These are phyloP conservation scores for Aspergillus luchuensis DNA, from an alignment of 2,329 filamentous ascomycete genomes.

Conservation along the genomic window DNA sequence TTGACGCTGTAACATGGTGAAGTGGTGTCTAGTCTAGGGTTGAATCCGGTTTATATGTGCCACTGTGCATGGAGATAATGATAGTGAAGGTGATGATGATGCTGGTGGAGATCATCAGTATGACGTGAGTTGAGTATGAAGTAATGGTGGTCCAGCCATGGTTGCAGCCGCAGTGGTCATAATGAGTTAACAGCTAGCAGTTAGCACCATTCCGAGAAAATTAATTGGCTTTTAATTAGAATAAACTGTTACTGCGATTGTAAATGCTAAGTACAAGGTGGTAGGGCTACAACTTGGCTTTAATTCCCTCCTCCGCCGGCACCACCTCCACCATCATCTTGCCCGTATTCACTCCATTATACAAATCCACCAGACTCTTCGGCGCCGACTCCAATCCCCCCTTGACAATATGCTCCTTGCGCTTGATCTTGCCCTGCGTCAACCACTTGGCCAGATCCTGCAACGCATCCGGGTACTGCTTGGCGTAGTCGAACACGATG, in stretches of 20 bases:
- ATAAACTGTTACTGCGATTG: neutral
- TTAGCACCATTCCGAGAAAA: neutral
- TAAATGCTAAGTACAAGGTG: neutral
- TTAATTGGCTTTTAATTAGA: neutral
- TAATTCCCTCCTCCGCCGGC: slow-evolving; percentile 40
- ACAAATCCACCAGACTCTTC: slow-evolving; percentile 64
- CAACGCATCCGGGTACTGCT: slow-evolving; percentile 60
- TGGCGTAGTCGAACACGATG: slow-evolving; percentile 68
- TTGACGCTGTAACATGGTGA: neutral
- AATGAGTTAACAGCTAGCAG: no score
- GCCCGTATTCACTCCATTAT: slow-evolving; percentile 70
- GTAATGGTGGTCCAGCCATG: neutral
- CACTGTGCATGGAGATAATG: no score
- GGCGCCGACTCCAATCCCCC: slow-evolving; percentile 69
- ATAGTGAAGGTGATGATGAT: neutral
- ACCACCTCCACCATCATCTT: slow-evolving; percentile 56
- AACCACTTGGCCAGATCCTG: slow-evolving; percentile 68
- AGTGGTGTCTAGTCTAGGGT: neutral
- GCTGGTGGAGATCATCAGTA: slow-evolving; percentile 12
- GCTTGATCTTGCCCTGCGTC: slow-evolving; percentile 70
- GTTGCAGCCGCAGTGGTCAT: slow-evolving; percentile 1
- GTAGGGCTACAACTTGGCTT: slow-evolving; percentile 44
- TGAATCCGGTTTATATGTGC: neutral
- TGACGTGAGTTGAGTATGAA: slow-evolving; percentile 15
- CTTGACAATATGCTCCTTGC: slow-evolving; percentile 69